Conservation (phyloP, 192 early-diverging fungal species). For the Umbelopsis isabellina region DNA sequence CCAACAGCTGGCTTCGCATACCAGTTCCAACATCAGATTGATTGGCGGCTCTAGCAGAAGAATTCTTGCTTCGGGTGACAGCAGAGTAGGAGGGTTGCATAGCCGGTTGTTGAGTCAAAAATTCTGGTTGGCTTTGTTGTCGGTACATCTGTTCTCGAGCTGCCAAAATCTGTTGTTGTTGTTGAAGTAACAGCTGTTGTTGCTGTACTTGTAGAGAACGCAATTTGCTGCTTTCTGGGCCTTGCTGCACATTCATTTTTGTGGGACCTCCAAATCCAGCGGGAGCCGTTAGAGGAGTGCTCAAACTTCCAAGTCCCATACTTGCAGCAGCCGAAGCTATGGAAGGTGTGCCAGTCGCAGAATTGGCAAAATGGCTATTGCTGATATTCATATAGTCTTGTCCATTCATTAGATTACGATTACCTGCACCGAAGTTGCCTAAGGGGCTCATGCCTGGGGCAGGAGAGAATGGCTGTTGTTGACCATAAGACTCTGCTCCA, state of each 20-base stretch:
- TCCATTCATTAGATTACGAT: background rate
- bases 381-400: conserved; percentile 4
- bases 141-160: conserved; percentile 57
- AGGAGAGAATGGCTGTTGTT: conserved; percentile 17
- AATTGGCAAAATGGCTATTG: conserved; percentile 15
- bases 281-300: conserved; percentile 33
- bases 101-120: conserved; percentile 30
- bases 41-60: conserved; percentile 21
- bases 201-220: conserved; percentile 49
- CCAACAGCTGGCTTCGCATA: conserved; percentile 83
- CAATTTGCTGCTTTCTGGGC: conserved; percentile 50
- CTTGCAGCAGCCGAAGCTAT: conserved; percentile 8
- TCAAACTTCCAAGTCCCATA: conserved; percentile 3
- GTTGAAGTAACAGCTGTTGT: conserved; percentile 52
- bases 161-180: conserved; percentile 48
- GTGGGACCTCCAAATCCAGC: conserved; percentile 34
- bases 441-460: background rate
- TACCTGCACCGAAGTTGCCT: background rate
- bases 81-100: conserved; percentile 27
- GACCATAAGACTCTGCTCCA: background rate
- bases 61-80: conserved; percentile 36
- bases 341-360: background rate
- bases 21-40: conserved; percentile 58
- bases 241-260: conserved; percentile 28
- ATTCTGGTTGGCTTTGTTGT: conserved; percentile 47